A percentile compares a stretch with the other conserved stretches of the same genome.
phyloP scores from a whole-genome alignment of 352 stramenopile genomes.

The Globisporangium radiosum region DNA sequence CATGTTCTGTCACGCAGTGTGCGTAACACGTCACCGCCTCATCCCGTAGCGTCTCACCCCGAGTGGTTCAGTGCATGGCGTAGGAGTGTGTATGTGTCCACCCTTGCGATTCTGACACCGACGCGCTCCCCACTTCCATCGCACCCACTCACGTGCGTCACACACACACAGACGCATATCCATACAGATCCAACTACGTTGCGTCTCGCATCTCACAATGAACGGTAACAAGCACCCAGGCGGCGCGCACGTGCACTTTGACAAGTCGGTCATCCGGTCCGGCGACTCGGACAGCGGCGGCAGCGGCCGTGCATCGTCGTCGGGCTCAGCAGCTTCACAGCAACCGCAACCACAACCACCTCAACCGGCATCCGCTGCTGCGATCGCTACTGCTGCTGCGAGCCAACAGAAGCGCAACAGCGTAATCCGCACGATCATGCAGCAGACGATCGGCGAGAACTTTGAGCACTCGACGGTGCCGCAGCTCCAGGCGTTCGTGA shows the following conservation, averaged over 20 bases:
- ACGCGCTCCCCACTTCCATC: background rate
- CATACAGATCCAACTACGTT: no score
- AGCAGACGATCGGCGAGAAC: conserved; percentile 71
- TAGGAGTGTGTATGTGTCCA: background rate
- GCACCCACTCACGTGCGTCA: no score
- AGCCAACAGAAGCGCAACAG: conserved; percentile 22
- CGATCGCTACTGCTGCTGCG: background rate
- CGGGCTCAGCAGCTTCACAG: conserved; percentile 2
- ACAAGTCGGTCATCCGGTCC: conserved; percentile 37
- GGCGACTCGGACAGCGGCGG: conserved; percentile 40
- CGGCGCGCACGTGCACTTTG: conserved; percentile 57
- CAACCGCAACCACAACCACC: background rate
- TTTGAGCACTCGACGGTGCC: conserved; percentile 60
- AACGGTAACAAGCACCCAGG: conserved; percentile 37
- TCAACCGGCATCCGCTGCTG: background rate
- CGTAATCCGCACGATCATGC: conserved; percentile 69
- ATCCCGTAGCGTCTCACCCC: no score
- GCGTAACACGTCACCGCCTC: no score
- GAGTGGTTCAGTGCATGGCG: no score
- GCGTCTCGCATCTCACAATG: conserved; percentile 15
- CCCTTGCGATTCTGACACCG: background rate
- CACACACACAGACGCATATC: no score
- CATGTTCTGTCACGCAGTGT: no score
- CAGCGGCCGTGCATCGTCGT: conserved; percentile 26
- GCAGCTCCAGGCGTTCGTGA: conserved; percentile 70